Evolutionary conservation across 208 protist genomes (phyloP), one percentile per base, ranked within the genome.

Genomic region (Crithidia fasciculata): DNA sequence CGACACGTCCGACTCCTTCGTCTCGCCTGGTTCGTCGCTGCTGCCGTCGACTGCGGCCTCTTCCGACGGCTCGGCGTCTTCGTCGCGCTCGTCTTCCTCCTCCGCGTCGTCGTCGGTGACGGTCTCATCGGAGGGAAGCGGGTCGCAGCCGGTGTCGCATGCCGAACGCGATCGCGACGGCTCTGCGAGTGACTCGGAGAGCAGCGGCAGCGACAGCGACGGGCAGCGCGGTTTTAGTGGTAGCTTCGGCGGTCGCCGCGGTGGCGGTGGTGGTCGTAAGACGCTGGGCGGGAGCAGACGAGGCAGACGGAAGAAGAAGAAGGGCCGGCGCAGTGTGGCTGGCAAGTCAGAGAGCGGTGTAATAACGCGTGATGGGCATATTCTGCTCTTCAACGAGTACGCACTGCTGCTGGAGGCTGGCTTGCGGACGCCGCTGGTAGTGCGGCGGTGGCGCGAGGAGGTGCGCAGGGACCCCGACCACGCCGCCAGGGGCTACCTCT

Each of bases 311-410:
- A 60, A 44, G 40, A 50, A 40, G 40, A 50, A 45, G 19, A 40
- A 50, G 61, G 15, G 45, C 2, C 4, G 5, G 13, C 45, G 40
- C 56, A 76, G 15, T 49, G 41, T 47, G 28, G 44, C 19, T 28
- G 54, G 50, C 45, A 49, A 15, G 9, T 49, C 45, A 39, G 39
- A 58, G 16, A 69, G 62, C 62, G 56, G 49, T 36, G 28, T 56
- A 2, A 53, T 82, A 18, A 67, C 50, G 13, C 65, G 61, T 19
- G 68, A 69, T 49, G 66, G 64, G 16, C 65, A 74, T 45, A 69
- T 78, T 47, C 41, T 74, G 8, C 69, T 71, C 8, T 81, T 71
- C 44, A 73, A 76, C 60, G 76, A 85, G 72, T 87, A 85, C 70
- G 75, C 66, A 13, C 69, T 86, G 10, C 67, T 86, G 2, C 61